Conservation (phyloP, 192 early-diverging fungal species). For the Coemansia nantahalensis region DNA sequence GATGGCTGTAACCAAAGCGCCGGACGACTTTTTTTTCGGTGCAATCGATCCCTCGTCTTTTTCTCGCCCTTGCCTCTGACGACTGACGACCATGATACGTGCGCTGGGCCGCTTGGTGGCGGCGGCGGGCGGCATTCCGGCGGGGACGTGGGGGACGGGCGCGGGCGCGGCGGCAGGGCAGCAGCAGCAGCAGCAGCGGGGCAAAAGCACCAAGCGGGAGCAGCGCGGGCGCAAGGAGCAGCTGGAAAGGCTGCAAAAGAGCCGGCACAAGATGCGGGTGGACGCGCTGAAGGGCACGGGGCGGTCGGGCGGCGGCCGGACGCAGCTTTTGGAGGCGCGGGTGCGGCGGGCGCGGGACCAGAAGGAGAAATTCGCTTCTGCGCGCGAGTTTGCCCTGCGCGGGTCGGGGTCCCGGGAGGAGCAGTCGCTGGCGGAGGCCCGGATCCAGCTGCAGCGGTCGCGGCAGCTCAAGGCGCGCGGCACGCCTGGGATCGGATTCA, state of each 20-base stretch:
- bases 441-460: slow-evolving; percentile 37
- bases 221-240: slow-evolving; percentile 16
- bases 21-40: no score
- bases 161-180: background rate
- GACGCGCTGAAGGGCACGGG: slow-evolving; percentile 17
- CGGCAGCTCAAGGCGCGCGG: slow-evolving; percentile 19
- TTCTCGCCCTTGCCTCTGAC: no score
- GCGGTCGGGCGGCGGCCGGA: slow-evolving; percentile 28
- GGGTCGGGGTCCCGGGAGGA: slow-evolving; percentile 11
- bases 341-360: slow-evolving; percentile 35
- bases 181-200: background rate
- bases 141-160: no score
- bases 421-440: slow-evolving; percentile 25
- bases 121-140: no score
- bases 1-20: no score
- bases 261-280: slow-evolving; percentile 20
- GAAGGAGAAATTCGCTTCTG: slow-evolving; percentile 20
- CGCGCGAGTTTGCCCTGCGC: slow-evolving; percentile 29
- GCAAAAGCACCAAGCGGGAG: slow-evolving; percentile 9
- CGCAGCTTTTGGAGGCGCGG: slow-evolving; percentile 31
- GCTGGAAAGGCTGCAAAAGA: slow-evolving; percentile 13
- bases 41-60: no score
- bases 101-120: no score
- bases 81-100: no score
- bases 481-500: slow-evolving; percentile 56